Evolutionary conservation across 495 filamentous ascomycete species (phyloP), one percentile per base, ranked within the genome.

Genomic region (Usnea hakonensis): DNA sequence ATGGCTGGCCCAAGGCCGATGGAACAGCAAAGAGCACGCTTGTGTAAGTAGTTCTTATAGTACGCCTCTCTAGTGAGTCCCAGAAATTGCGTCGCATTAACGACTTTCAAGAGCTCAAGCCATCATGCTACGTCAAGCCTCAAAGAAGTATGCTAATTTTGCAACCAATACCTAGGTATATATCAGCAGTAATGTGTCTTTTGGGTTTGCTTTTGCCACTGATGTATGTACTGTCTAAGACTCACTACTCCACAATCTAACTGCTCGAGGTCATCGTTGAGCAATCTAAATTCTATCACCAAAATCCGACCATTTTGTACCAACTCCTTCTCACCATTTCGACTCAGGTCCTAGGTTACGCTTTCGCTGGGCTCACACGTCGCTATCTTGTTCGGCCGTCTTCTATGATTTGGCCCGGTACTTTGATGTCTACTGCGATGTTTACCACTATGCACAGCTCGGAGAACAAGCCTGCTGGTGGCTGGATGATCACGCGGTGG

Each of bases 331-430:
- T 93, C 41, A 92, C 87, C 2, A 77, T 93, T 21, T 93, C 90
- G 5, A 93, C 90, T 1, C 90, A 93, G 73, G 89, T 93, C 21
- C 75, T 94, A 46, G 90, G 90, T 5, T 94, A 94, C 73, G 81
- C 89, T 2, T 89, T 94, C 67, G 90, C 90, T 50, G 90, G 90
- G 0, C 76, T 94, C 40, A 87, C 86, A 3, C 79, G 88, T n/a
- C 79, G 85, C 28, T 88, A 87, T 68, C 76, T 93, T n/a, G 90
- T 95, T 19, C 81, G 87, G 9, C 91, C 91, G 8, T 85, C 87
- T 48, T 86, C 89, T 21, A 95, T 96, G 90, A 88, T 96, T 19
- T 96, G 91, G 91, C 91, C 92, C 0, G 85, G 86, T 50, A 92
- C 91, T 5, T 77, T 96, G 36, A 90, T 91, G 72, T 92, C 91